Conservation (phyloP, 805 yeast genomes). For the Blastobotrys robertii region DNA sequence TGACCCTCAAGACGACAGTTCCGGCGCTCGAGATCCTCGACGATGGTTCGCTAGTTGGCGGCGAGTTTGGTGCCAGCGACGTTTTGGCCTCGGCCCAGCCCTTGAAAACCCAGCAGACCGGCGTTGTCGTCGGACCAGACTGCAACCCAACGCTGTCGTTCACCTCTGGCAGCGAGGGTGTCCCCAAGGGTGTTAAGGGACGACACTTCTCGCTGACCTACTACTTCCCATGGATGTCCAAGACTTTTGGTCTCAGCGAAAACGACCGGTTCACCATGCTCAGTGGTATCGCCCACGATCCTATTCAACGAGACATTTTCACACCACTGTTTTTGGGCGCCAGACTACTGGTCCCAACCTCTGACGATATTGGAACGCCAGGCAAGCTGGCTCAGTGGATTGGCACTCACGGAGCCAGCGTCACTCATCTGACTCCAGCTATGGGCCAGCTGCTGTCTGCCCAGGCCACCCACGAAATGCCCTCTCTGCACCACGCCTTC, state of each 20-base stretch:
- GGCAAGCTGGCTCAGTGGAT: constrained; percentile 97
- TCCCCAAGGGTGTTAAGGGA: constrained; percentile 97
- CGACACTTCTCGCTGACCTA: constrained; percentile 95
- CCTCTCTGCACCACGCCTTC: constrained; percentile 86
- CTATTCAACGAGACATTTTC: constrained; percentile 98
- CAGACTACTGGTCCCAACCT: constrained; percentile 81
- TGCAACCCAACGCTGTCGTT: constrained; percentile 93
- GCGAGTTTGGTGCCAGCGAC: constrained; percentile 33
- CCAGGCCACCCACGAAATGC: constrained; percentile 83
- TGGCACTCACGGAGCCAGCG: constrained; percentile 82
- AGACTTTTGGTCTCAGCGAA: constrained; percentile 65
- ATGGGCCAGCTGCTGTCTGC: constrained; percentile 98
- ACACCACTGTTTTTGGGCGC: constrained; percentile 97
- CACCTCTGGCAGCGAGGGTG: constrained; percentile 96
- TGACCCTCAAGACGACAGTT: constrained; percentile 61
- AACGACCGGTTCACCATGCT: constrained; percentile 93
- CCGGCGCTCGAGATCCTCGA: constrained; percentile 70
- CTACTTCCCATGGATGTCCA: constrained; percentile 98
- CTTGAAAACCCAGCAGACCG: constrained; percentile 53
- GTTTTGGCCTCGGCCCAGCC: constrained; percentile 38
- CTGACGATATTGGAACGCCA: constrained; percentile 98
- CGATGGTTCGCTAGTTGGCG: constrained; percentile 61
- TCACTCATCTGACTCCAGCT: constrained; percentile 97
- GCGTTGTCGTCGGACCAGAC: constrained; percentile 94
- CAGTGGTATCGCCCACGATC: constrained; percentile 98